Evolutionary conservation across 306 rosid species (phyloP).

Genomic region (Hylodesmum podocarpum): DNA sequence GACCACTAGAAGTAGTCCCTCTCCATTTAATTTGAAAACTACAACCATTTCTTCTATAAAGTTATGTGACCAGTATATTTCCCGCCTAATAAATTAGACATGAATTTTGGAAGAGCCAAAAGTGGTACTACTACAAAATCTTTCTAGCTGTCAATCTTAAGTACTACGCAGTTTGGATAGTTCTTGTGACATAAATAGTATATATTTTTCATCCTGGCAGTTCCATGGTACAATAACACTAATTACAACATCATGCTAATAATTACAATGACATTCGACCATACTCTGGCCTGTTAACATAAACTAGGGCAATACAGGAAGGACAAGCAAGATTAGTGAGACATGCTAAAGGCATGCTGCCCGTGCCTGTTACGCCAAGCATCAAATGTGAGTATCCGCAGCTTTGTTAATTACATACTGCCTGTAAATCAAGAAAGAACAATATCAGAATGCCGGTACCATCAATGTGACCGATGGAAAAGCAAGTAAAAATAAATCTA

Average conservation of each 20-base stretch:
- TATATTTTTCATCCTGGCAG: conserved; percentile 13
- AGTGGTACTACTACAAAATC: neutral
- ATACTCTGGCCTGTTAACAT: conserved; percentile 19
- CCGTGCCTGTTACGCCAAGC: conserved; percentile 30
- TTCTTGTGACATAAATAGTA: conserved; percentile 8
- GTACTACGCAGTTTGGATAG: conserved; percentile 17
- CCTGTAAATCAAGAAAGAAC: conserved; percentile 52
- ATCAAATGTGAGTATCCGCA: conserved; percentile 21
- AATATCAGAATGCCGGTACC: conserved; percentile 16
- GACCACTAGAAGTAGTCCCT: neutral
- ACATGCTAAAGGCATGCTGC: conserved; percentile 20
- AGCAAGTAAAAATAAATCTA: conserved; percentile 33
- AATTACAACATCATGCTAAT: conserved; percentile 29
- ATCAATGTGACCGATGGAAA: neutral
- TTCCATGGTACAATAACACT: conserved; percentile 22
- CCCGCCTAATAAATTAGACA: neutral
- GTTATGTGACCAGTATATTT: neutral
- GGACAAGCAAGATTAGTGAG: conserved; percentile 24
- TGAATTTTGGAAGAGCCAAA: neutral
- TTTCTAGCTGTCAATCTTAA: neutral
- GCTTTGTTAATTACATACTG: conserved; percentile 55
- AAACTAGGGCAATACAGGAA: conserved; percentile 23
- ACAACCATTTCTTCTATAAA: neutral
- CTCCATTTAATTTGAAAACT: neutral
- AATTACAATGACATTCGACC: conserved; percentile 37